Conservation (phyloP, 345 rosid genomes). For the Brassica carinata region DNA sequence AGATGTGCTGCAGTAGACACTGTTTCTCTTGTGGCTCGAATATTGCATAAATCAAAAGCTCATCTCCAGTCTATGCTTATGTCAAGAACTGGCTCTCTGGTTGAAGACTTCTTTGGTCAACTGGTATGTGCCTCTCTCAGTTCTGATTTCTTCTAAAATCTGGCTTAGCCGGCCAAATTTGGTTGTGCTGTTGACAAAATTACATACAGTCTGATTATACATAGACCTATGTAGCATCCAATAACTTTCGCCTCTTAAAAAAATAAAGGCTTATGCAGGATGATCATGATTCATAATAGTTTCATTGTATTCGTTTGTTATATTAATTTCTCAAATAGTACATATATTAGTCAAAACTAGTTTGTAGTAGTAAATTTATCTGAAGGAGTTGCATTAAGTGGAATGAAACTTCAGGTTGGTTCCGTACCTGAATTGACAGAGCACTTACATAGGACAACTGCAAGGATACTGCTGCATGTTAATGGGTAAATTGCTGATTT, state of each 20-base stretch:
- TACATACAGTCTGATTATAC: not conserved
- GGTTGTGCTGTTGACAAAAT: slow-evolving; percentile 18
- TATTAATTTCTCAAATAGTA: not conserved
- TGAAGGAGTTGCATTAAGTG: slow-evolving; percentile 27
- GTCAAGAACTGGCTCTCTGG: slow-evolving; percentile 68
- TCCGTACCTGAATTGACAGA: slow-evolving; percentile 76
- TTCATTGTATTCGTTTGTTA: slow-evolving; percentile 10
- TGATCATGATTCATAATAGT: slow-evolving; percentile 5
- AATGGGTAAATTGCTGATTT: slow-evolving; percentile 69
- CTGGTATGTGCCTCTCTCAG: slow-evolving; percentile 55
- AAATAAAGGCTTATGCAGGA: not conserved
- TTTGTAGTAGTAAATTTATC: slow-evolving; percentile 23
- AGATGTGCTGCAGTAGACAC: slow-evolving; percentile 91
- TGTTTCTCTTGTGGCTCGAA: slow-evolving; percentile 76
- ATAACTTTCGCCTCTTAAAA: slow-evolving; percentile 3
- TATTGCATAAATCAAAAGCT: slow-evolving; percentile 82
- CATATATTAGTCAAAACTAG: slow-evolving; percentile 4
- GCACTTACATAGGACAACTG: slow-evolving; percentile 88
- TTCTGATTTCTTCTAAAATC: slow-evolving; percentile 8
- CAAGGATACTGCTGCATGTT: slow-evolving; percentile 84
- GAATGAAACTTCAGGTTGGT: slow-evolving; percentile 69
- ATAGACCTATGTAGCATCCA: slow-evolving; percentile 12
- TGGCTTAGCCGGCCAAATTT: not conserved
- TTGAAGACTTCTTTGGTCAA: slow-evolving; percentile 84
- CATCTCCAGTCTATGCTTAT: slow-evolving; percentile 94